A percentile compares a stretch with the other conserved stretches of the same genome.
phyloP scores from a whole-genome alignment of 345 rosid genomes.

The Camelina neglecta region DNA sequence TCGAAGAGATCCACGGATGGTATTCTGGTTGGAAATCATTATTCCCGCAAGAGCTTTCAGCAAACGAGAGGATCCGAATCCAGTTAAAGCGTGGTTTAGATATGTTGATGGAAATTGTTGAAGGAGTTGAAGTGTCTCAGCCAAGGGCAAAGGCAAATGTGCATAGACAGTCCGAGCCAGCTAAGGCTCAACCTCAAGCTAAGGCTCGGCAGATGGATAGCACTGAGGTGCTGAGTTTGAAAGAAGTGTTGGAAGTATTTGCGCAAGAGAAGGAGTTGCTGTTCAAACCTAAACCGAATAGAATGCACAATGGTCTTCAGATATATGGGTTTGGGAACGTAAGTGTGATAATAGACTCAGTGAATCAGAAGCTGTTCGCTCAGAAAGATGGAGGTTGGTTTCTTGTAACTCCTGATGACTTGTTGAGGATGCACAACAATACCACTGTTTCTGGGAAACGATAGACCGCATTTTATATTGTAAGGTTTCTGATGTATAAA shows the following conservation, averaged over 20 bases:
- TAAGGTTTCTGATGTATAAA: slow-evolving; percentile 26
- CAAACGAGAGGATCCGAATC: slow-evolving; percentile 73
- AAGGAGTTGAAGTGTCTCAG: slow-evolving; percentile 69
- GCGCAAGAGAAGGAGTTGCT: slow-evolving; percentile 83
- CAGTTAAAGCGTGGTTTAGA: slow-evolving; percentile 75
- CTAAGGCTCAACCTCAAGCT: slow-evolving; percentile 54
- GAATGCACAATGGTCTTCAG: slow-evolving; percentile 81
- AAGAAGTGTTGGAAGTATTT: slow-evolving; percentile 81
- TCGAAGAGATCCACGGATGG: slow-evolving; percentile 81
- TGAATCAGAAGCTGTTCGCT: slow-evolving; percentile 73
- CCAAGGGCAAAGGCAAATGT: slow-evolving; percentile 66
- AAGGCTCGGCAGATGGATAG: slow-evolving; percentile 46
- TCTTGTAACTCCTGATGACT: slow-evolving; percentile 67
- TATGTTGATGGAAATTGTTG: slow-evolving; percentile 82
- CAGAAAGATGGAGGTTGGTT: slow-evolving; percentile 76
- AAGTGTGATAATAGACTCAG: slow-evolving; percentile 68
- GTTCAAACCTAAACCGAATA: slow-evolving; percentile 78
- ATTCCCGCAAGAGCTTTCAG: slow-evolving; percentile 80
- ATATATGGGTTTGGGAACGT: slow-evolving; percentile 88
- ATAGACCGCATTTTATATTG: slow-evolving; percentile 34
- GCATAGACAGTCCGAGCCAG: slow-evolving; percentile 68
- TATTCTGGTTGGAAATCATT: slow-evolving; percentile 78
- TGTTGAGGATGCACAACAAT: slow-evolving; percentile 73
- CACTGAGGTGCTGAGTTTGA: slow-evolving; percentile 64
- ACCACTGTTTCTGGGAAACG: slow-evolving; percentile 54